Evolutionary conservation across 768 basidiomycete genomes (phyloP), one percentile per base, ranked within the genome.

Genomic region (Crassisporium funariophilum): DNA sequence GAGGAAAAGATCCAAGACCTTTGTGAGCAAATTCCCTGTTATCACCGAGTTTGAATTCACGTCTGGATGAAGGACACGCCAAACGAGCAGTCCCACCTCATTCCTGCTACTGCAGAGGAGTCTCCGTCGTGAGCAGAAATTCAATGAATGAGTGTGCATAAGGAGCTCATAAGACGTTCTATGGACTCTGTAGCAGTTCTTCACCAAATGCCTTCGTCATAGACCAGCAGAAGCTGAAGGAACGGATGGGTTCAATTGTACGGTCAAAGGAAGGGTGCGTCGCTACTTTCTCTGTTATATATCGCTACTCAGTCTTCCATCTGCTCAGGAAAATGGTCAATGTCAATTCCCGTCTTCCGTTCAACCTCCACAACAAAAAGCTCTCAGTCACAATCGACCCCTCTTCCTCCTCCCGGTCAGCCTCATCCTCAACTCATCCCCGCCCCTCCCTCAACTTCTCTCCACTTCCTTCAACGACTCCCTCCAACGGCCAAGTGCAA

Each of bases 321-420:
- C 23, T 27, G 33, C 27, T 24, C 54, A 84, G 82, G 33, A 81
- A 77, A 70, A 84, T 84, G 82, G 81, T 84, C 52, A 83, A 82
- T 45, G 75, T 84, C 7, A 74, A 75, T 44, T 73, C 76, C 1
- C 70, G 69, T 5, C 68, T 77, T 15, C 82, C 82, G 0, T 83
- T 84, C 65, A 78, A 80, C 56, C 66, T 83, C 6, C 76, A 76
- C 62, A 78, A 77, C 61, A 66, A 68, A 44, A 57, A 55, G 11
- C 54, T 61, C 29, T 54, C 57, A 4, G 54, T 50, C 0, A 43
- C 49, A 2, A 46, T 61, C 21, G 61, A 63, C 41, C 47, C 64
- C 3, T 61, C 63, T 16, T 60, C 63, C 5, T 58, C 60, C 27
- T 65, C 62, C 16, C 58, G 58, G 24, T 62, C 63, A 13, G 57